Evolutionary conservation across 208 protist genomes (phyloP), one percentile per base, ranked within the genome.

Genomic region (Paratrypanosoma confusum): DNA sequence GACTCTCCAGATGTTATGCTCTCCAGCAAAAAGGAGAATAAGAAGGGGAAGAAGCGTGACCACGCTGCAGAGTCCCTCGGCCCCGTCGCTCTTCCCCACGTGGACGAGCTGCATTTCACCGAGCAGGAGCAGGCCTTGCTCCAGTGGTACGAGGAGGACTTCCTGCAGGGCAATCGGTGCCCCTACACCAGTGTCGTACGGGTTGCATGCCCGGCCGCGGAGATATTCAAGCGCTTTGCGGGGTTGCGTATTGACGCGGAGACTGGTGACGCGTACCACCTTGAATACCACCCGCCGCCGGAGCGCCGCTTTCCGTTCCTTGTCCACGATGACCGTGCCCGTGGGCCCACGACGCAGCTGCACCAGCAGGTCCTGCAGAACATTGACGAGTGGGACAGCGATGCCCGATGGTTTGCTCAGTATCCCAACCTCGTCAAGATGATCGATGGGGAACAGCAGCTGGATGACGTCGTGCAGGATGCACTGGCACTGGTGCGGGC

Each of bases 191-290:
- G 65, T 6, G 43, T 85, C 27, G 24, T 93, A 14, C 62, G 72
- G 46, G 74, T 93, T 27, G 39, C 69, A 33, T 93, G 84, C 45
- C 23, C 53, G 21, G 50, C 80, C 0, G 43, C 51, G 32, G 80
- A 82, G 40, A 65, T 85, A 11, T 93, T 93, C 55, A 33, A 46
- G 31, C 79, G 84, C 21, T 87, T 81, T 44, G 74, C 79, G 23
- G 84, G 77, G 10, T 67, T 93, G 17, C 84, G 84, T 29, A 43
- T 80, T 10, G 83, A 93, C 50, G 39, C 51, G 27, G 83, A 89
- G 49, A 89, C 76, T 3, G 61, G 70, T 17, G 60, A 70, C 36
- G 57, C 74, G 45, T 93, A 87, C 57, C 83, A 93, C 58, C 72
- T 93, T 64, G 52, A 67, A 17, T 84, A 81, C 61, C 32, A 62